Conservation (phyloP, 1,139 yeast species). For the Nakaseomyces uthaithaninus region DNA sequence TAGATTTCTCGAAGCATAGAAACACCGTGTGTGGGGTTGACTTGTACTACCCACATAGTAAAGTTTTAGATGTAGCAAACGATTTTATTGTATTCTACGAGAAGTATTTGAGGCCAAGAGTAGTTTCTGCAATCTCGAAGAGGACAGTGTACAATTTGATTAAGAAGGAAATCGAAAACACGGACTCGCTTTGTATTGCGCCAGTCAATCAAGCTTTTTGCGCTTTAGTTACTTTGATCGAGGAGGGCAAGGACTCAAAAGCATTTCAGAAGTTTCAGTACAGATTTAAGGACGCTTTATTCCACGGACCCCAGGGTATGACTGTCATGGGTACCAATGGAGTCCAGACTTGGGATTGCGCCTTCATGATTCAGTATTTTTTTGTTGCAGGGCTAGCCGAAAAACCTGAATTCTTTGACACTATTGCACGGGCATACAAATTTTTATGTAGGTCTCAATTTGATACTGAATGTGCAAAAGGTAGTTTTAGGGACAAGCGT, state of each 20-base stretch:
- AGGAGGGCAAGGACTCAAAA: constrained; percentile 63
- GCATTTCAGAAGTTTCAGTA: constrained; percentile 48
- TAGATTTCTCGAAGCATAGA: constrained; percentile 63
- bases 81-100: constrained; percentile 55
- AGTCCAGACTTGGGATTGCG: constrained; percentile 94
- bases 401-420: constrained; percentile 53
- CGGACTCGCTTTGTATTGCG: constrained; percentile 80
- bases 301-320: constrained; percentile 86
- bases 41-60: constrained; percentile 85
- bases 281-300: constrained; percentile 68
- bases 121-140: constrained; percentile 53
- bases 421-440: constrained; percentile 54
- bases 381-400: constrained; percentile 75
- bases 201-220: constrained; percentile 89
- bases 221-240: constrained; percentile 57
- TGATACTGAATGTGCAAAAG: constrained; percentile 66
- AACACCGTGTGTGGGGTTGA: constrained; percentile 89
- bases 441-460: constrained; percentile 81
- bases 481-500: constrained; percentile 75
- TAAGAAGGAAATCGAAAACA: constrained; percentile 66
- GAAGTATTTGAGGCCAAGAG: constrained; percentile 59
- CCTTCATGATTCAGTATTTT: constrained; percentile 80
- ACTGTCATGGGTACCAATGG: constrained; percentile 97
- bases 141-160: constrained; percentile 53
- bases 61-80: constrained; percentile 57